Base-by-base conservation (phyloP, 2,329 filamentous ascomycete species). In the Fusarium sulawesiense region DNA sequence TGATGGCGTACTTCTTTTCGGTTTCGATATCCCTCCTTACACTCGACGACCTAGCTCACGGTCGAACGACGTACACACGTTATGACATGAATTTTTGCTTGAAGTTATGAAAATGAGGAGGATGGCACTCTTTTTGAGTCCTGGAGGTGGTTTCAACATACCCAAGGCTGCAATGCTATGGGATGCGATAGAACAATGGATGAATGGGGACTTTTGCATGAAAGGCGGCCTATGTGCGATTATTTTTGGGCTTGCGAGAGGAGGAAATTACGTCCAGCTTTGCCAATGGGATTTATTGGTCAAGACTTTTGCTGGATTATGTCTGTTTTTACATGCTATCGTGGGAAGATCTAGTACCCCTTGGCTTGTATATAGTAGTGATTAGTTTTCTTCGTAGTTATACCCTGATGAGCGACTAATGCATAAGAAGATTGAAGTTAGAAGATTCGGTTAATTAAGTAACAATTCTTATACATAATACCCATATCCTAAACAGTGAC, bases 401-500 rank as follows among this genome's bases (percentile, higher is more conserved):
- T 80, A 80, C 79, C 79, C 79, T 73, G 72, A 74, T 66, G 73
- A 77, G 74, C 66, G 72, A 76, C 62, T 79, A 79, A 79, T 79
- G 72, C 72, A 73, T 72, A 75, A 54, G 60, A 71, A 70, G 20
- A 73, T 70, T 64, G 68, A 73, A 74, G 32, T 67, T 68, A 70
- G 47, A 70, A 70, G 49, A 70, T 68, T 76, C 64, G 50, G 68
- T 64, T 67, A 74, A 73, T 73, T 18, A 54, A 64, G 42, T 58
- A 57, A 50, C 21, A 54, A 48, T 53, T 54, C 27, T 58, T 27
- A 9, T 12, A 51, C 18, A 45, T 16, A 9, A 8, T 20, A 37
- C 8, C 13, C 13, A 10, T 20, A 20, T 41, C 12, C 12, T 7
- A 8, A 30, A 29, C 3, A 21, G 14, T 40, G 25, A 58, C 12